These are phyloP conservation scores for Chaetomiaceae sp. DNA, from an alignment of 2,329 filamentous ascomycete species.

Conservation along the genomic window DNA sequence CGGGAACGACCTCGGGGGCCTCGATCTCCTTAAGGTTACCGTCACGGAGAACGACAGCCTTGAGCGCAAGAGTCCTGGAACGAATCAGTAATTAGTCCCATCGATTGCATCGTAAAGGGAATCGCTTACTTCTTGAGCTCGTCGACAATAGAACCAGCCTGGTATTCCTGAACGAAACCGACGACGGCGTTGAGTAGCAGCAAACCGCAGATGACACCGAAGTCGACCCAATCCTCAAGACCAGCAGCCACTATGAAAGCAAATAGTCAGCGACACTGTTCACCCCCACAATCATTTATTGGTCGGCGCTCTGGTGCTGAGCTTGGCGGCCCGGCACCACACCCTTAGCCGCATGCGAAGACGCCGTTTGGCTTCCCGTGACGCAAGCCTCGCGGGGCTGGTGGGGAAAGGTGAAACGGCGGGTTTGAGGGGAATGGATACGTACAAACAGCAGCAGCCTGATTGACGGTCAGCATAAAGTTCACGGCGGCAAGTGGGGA, in stretches of 20 bases:
- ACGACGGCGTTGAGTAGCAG: conserved; percentile 80
- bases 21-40: conserved; percentile 73
- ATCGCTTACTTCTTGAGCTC: conserved; percentile 70
- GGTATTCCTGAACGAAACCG: conserved; percentile 85
- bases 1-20: conserved; percentile 78
- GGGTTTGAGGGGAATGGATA: conserved; percentile 19
- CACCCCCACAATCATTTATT: conserved; percentile 19
- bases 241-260: conserved; percentile 65
- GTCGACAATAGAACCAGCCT: conserved; percentile 85
- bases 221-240: conserved; percentile 87
- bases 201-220: conserved; percentile 82
- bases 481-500: conserved; percentile 16
- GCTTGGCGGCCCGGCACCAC: conserved; percentile 15
- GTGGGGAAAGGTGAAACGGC: conserved; percentile 1
- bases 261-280: conserved; percentile 25
- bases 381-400: conserved; percentile 7
- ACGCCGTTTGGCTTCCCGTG: conserved; percentile 1
- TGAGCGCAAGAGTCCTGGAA: conserved; percentile 66
- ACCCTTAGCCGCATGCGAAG: conserved; percentile 1
- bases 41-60: conserved; percentile 82
- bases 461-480: conserved; percentile 23
- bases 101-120: not conserved
- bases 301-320: not conserved
- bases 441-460: conserved; percentile 35
- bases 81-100: conserved; percentile 5